Evolutionary conservation across 768 basidiomycete species (phyloP), one percentile per base, ranked within the genome.

Genomic region (Podaxis rugospora): DNA sequence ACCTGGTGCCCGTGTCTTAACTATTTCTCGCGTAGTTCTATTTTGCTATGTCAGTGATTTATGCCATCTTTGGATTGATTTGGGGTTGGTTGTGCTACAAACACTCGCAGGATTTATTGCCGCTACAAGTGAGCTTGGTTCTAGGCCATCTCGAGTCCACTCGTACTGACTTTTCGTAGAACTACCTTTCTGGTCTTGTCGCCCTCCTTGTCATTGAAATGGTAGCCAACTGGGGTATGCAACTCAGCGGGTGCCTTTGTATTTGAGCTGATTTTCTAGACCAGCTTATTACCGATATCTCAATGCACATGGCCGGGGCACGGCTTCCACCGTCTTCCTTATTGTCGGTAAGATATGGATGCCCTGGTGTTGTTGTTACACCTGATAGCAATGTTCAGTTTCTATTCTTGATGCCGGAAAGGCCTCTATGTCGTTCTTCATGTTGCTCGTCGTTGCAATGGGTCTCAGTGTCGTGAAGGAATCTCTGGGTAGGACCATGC

Each of bases 351-450:
- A 68, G 89, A 28, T 50, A 5, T 14, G 23, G 47, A 27, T 28
- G 50, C 28, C 21, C 53, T 3, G 23, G 18, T 16, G 18, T 18
- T 18, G 28, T 3, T 23, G 36, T 39, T 35, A 56, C 54, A 62
- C 35, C 56, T 63, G 36, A 65, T 53, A 40, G 63, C 14, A 35
- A 57, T n/a, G 49, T 58, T 0, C 64, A 92, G 94, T 96, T 42
- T 90, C 95, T n/a, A 92, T 95, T 62, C 78, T 98, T 47, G 95
- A 98, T 67, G 96, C 97, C 7, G 95, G 91, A 5, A 78, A 97
- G 50, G 98, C 98, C 68, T 91, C 94, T 1, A 80, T 95, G 71
- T 95, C 93, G 1, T 95, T 98, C 77, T 98, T 98, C 76, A 85
- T 98, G 80, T 81, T 99, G 21, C 79, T 98, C 21, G 87, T 98